Base-by-base conservation (phyloP, 78 protist species). In the Dictyostelium firmibasis region DNA sequence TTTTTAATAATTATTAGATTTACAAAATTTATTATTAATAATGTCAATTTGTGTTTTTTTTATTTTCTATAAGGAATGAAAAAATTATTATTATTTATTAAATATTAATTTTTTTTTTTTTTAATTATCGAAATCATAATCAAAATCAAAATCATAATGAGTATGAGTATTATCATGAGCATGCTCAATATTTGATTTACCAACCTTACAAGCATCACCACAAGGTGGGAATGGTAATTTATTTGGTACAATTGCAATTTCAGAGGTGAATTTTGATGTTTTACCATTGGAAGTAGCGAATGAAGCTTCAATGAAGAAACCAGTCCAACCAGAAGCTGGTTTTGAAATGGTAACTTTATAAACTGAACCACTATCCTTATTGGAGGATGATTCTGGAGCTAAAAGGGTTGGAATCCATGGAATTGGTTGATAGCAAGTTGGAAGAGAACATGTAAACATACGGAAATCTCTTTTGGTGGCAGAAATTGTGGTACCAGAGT, bases 381-480 rank as follows among this genome's bases (percentile, higher is more conserved):
- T 57, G 29, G 72, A 6, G 4, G 25, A 25, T n/a, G 35, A 2
- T 14, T n/a, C 6, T 67, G 41, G 33, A n/a, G 57, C 1, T 9
- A 77, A 23, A 35, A 20, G 23, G 44, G 81, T 23, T 53, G 84
- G 43, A 29, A 69, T 44, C n/a, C 36, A 41, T 9, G n/a, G 33
- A 8, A 35, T 77, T 6, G 62, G 41, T 38, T 77, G 64, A 38
- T 78, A 53, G 27, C 74, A 83, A 35, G 16, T 33, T 47, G 57
- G 13, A 60, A 36, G 41, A 16, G 79, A 27, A 20, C 79, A 36
- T 25, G 62, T 38, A 36, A 14, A 31, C 47, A 57, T 14, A 35
- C 93, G 41, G 81, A 67, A 88, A 67, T 88, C 93, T 60, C 93
- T 82, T 29, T 77, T 75, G 85, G 62, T 60, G 23, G 36, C 0